A percentile compares a stretch with the other conserved stretches of the same genome.
phyloP scores from a whole-genome alignment of 129 eudicot species.

The Chrysanthemum lavandulifolium region DNA sequence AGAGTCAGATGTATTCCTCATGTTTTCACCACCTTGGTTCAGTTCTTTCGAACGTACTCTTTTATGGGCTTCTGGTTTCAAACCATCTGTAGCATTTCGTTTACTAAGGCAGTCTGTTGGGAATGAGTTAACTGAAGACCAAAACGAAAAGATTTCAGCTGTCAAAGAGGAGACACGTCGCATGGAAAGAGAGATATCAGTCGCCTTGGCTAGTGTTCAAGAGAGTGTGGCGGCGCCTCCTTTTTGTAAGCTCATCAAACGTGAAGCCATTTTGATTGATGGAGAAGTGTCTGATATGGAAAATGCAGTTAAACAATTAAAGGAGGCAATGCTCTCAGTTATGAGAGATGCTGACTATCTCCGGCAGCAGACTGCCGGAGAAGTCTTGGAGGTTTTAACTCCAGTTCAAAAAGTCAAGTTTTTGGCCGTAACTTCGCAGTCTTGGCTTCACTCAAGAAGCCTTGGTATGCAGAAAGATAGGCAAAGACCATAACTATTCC shows the following conservation, averaged over 20 bases:
- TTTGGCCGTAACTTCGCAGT: slow-evolving; percentile 31
- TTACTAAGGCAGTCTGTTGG: slow-evolving; percentile 23
- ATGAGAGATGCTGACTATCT: slow-evolving; percentile 45
- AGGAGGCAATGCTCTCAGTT: slow-evolving; percentile 37
- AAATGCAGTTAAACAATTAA: slow-evolving; percentile 29
- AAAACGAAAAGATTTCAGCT: slow-evolving; percentile 20
- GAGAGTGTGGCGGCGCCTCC: slow-evolving; percentile 55
- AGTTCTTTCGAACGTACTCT: slow-evolving; percentile 44
- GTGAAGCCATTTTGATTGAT: slow-evolving; percentile 33
- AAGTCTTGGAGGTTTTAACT: slow-evolving; percentile 37
- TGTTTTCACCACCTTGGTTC: slow-evolving; percentile 58
- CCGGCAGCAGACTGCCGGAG: slow-evolving; percentile 25
- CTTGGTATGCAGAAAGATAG: slow-evolving; percentile 42
- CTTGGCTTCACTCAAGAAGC: slow-evolving; percentile 38
- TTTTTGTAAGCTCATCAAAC: slow-evolving; percentile 26
- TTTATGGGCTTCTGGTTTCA: slow-evolving; percentile 44
- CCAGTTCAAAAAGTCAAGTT: slow-evolving; percentile 38
- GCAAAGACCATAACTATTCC: not conserved
- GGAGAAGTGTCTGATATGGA: slow-evolving; percentile 40
- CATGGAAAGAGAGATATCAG: slow-evolving; percentile 32
- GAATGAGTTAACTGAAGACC: slow-evolving; percentile 21
- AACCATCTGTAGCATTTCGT: slow-evolving; percentile 30
- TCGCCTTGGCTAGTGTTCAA: slow-evolving; percentile 48
- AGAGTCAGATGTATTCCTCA: not conserved
- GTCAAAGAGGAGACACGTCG: slow-evolving; percentile 23